Conservation (phyloP, 306 rosid species). For the Cyclanthera cordifolia region DNA sequence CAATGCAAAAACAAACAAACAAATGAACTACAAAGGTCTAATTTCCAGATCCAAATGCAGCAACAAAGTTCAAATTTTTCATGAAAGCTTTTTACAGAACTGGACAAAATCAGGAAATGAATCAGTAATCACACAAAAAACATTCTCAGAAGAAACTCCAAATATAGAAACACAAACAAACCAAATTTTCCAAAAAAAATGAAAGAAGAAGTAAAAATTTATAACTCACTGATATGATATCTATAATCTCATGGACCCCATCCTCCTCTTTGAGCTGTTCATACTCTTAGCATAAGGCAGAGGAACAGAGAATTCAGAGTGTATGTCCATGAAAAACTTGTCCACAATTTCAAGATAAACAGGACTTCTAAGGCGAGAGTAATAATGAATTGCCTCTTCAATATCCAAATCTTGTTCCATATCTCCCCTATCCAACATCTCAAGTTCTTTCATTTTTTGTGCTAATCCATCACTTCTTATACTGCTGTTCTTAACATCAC, state of each 20-base stretch:
- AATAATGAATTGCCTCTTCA: too few species aligned
- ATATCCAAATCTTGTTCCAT: too few species aligned
- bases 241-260: conserved; percentile 18
- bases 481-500: conserved; percentile 25
- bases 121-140: conserved; percentile 14
- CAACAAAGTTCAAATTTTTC: neutral
- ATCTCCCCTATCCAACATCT: too few species aligned
- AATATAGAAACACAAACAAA: conserved; percentile 20
- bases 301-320: conserved; percentile 46
- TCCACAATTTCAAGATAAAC: conserved; percentile 72
- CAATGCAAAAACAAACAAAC: neutral
- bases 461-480: neutral
- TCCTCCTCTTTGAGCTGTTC: conserved; percentile 35
- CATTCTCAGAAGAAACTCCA: conserved; percentile 5
- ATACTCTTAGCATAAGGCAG: conserved; percentile 24
- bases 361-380: conserved; percentile 26
- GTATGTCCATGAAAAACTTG: conserved; percentile 63
- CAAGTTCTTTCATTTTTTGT: too few species aligned
- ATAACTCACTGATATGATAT: conserved; percentile 19
- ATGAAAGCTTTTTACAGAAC: conserved; percentile 4
- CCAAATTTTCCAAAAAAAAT: conserved; percentile 14
- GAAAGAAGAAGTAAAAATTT: neutral
- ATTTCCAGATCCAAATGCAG: neutral
- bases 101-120: conserved; percentile 7
- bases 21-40: neutral